Conservation (phyloP, 108 stramenopile genomes). For the Skeletonema potamos region DNA sequence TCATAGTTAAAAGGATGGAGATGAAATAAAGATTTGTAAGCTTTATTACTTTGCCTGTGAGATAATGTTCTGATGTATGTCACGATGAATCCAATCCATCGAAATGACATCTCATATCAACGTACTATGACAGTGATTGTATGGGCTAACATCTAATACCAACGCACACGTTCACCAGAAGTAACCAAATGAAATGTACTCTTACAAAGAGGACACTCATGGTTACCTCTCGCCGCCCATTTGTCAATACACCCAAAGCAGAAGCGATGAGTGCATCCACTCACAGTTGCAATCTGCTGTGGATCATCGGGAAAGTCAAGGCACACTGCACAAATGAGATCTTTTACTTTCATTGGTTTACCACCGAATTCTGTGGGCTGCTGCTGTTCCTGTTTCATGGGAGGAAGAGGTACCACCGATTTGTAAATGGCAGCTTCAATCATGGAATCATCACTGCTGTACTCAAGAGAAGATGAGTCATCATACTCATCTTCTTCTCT, state of each 20-base stretch:
- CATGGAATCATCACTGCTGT: neutral
- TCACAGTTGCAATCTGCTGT: neutral
- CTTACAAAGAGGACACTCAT: conserved; percentile 14
- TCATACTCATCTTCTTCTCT: neutral
- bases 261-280: conserved; percentile 8
- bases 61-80: neutral
- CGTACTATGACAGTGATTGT: neutral
- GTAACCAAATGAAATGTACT: conserved; percentile 11
- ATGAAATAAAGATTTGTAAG: neutral
- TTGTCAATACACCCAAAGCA: conserved; percentile 5
- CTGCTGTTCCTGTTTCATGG: neutral
- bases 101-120: too few species aligned
- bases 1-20: neutral
- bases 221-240: neutral
- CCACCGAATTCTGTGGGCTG: neutral
- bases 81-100: neutral
- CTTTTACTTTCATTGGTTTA: neutral
- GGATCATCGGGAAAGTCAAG: neutral
- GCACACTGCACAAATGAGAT: neutral
- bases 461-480: neutral
- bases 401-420: neutral
- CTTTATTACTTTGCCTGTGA: neutral
- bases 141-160: conserved; percentile 4
- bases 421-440: neutral
- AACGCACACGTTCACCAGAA: conserved; percentile 5